Base-by-base conservation (phyloP, 2,329 filamentous ascomycete genomes). In the Hypoxylon rubiginosum region DNA sequence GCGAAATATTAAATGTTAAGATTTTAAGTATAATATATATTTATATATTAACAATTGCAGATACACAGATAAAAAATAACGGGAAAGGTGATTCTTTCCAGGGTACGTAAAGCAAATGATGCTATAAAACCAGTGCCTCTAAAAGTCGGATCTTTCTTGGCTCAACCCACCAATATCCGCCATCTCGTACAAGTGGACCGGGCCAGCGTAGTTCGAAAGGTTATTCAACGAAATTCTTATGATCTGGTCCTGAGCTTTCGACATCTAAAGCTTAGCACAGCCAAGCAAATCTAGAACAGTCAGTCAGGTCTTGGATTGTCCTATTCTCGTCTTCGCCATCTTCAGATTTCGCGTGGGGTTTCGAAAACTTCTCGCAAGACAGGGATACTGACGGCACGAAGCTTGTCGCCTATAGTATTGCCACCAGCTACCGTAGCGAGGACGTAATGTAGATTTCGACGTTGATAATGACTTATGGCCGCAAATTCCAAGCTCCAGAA, bases 161-260 rank as follows among this genome's bases (percentile, higher is more conserved):
- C 58, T 56, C 9, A 56, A 51, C 13, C 58, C 58, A 15, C 45
- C 51, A 43, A 55, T 55, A 34, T 62, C 58, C 34, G 58, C 51
- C 17, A 62, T 56, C 51, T 36, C 39, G 45, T 56, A 51, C 52
- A 15, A 62, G 58, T 32, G 24, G 51, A 32, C 32, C 52, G 15
- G 56, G 58, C 13, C n/a, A 28, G 51, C 43, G 45, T 55, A 50
- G 26, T 62, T 51, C 45, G 51, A 62, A 51, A 62, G 56, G 52
- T 51, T 56, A 34, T 36, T 46, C n/a, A 24, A 51, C 21, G 52
- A 56, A 55, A 62, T 46, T 17, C 56, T 51, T 26, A 52, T 52
- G 34, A 58, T 58, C 30, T 17, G 58, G 30, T 61, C 41, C 30
- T 50, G 41, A 24, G 50, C 58, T 50, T 54, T 61, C 45, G 49